Evolutionary conservation across 1,139 yeast genomes (phyloP), one percentile per base, ranked within the genome.

Genomic region (Chernovozyma sophiae-reginae): DNA sequence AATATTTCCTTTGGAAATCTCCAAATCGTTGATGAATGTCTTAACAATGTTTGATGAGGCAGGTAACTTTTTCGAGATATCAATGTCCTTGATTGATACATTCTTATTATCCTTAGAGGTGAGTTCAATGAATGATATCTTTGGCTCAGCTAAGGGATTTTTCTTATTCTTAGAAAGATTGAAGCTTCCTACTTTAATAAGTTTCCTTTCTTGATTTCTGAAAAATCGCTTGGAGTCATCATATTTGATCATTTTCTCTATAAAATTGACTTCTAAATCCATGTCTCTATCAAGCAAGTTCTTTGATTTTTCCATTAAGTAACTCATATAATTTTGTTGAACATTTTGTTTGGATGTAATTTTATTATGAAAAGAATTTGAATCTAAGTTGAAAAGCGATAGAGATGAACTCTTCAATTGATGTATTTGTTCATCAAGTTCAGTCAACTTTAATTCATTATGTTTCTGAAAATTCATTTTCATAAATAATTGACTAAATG

Each of bases 221-320:
- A 47, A 38, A 3, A 25, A 24, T 31, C 55, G 43, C 37, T 53
- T 36, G 3, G 40, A 11, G 22, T 43, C 43, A 33, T 44, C 40
- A 37, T 56, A 48, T 18, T 53, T 38, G 10, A 54, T 40, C 10
- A 53, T 25, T 28, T 51, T 48, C 31, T 56, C 58, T 12, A 55
- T 48, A 20, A 47, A 44, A n/a, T 42, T 48, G 1, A 42, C 32
- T 13, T 46, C 41, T n/a, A 45, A 42, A 29, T 55, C 55, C 10
- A 36, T 40, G 7, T 29, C 14, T 25, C 33, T 38, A 8, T 43
- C 33, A 10, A 32, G 28, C 3, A 38, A 24, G 14, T 35, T 43
- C n/a, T 27, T 29, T 11, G 38, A 33, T 27, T 38, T 43, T 25
- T 47, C 52, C 12, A 34, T 25, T 27, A 48, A 33, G 31, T 34